Conservation (phyloP, 176 grass and related monocot genomes). For the Musa schizocarpa region DNA sequence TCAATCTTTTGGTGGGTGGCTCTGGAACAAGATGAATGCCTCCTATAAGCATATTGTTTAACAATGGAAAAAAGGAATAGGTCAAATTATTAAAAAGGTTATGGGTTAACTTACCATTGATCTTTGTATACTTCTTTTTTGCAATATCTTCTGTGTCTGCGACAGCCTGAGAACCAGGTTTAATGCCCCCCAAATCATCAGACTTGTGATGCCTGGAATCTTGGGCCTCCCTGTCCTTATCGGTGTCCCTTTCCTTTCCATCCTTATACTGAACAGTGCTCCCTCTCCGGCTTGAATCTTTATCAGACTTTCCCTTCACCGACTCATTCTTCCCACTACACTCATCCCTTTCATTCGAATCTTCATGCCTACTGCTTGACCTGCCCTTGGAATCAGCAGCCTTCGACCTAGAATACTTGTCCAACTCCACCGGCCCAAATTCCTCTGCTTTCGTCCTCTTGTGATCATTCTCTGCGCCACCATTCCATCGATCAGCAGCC, state of each 20-base stretch:
- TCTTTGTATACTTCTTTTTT: constrained; percentile 44
- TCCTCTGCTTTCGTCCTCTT: constrained; percentile 66
- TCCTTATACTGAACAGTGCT: constrained; percentile 47
- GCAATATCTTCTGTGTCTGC: constrained; percentile 37
- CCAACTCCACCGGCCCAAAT: constrained; percentile 34
- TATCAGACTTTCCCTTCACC: constrained; percentile 33
- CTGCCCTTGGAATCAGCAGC: constrained; percentile 54
- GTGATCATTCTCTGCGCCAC: constrained; percentile 49
- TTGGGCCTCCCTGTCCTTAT: constrained; percentile 52
- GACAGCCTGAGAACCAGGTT: constrained; percentile 45
- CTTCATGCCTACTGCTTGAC: constrained; percentile 36
- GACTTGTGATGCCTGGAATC: constrained; percentile 66
- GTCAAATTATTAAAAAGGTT: background rate
- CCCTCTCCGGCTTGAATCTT: constrained; percentile 52
- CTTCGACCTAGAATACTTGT: constrained; percentile 53
- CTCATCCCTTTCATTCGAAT: constrained; percentile 28
- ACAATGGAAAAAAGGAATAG: no score
- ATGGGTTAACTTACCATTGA: constrained; percentile 40
- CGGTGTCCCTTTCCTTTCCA: constrained; percentile 37
- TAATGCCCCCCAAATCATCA: constrained; percentile 53
- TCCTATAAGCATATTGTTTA: background rate
- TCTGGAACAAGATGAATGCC: no score
- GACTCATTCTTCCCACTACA: constrained; percentile 37
- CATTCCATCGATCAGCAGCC: constrained; percentile 76
- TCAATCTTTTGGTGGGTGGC: no score